These are phyloP conservation scores for Tolypocladium pustulatum DNA, from an alignment of 2,329 filamentous ascomycete genomes.

Conservation along the genomic window DNA sequence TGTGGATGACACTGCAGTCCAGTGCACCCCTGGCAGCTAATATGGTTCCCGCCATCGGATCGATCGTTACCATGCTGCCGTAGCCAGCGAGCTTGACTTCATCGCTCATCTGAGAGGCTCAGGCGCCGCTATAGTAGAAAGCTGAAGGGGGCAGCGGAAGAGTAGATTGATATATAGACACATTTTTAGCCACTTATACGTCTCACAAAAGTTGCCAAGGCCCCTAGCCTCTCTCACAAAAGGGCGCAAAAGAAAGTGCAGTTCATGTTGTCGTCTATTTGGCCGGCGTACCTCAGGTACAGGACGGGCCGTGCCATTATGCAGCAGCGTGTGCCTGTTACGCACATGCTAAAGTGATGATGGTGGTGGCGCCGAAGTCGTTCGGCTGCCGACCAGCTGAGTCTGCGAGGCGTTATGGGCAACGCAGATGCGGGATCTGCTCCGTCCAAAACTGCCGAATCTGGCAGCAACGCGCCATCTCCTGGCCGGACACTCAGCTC, in stretches of 20 bases:
- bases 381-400: neutral
- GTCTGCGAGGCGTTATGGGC: neutral
- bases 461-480: neutral
- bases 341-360: neutral
- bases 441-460: neutral
- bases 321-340: neutral
- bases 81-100: neutral
- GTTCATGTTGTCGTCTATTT: neutral
- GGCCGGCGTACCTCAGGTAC: neutral
- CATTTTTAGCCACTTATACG: no score
- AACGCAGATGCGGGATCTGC: neutral
- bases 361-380: neutral
- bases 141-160: neutral
- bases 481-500: neutral
- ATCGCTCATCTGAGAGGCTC: neutral
- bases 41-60: neutral
- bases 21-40: neutral
- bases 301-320: neutral
- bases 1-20: neutral
- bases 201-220: neutral
- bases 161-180: no score
- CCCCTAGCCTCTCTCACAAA: neutral
- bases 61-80: neutral
- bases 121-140: neutral
- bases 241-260: neutral